phyloP scores from a whole-genome alignment of 139 green algal genomes.

The Haematococcus lacustris region DNA sequence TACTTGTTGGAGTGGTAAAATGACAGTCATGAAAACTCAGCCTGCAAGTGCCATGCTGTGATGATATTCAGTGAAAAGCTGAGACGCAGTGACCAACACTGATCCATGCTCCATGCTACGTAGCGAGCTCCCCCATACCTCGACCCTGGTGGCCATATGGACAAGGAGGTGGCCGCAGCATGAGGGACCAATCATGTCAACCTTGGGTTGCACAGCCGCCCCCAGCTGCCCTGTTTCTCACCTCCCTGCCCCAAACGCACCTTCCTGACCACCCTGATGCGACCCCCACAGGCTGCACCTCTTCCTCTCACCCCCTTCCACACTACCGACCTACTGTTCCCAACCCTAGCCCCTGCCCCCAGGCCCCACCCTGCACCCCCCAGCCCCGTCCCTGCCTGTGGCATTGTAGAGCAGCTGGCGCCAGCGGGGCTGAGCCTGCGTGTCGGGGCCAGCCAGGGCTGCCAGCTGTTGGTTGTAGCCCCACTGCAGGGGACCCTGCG shows the following conservation, averaged over 20 bases:
- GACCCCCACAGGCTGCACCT: background rate
- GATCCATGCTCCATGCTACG: no score
- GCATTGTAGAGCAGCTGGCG: constrained; percentile 14
- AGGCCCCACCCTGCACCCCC: background rate
- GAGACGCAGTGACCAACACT: no score
- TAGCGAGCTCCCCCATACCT: no score
- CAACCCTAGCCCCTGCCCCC: background rate
- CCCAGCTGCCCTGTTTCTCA: background rate
- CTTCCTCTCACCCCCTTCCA: background rate
- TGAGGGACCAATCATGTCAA: no score
- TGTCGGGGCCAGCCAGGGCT: constrained; percentile 16
- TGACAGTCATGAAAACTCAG: background rate
- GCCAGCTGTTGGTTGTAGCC: constrained; percentile 40
- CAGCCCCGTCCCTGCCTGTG: constrained; percentile 6
- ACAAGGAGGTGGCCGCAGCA: no score
- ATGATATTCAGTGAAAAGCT: no score
- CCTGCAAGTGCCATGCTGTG: no score
- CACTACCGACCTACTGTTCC: background rate
- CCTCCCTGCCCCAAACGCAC: background rate
- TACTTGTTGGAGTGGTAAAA: background rate
- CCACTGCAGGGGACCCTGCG: constrained; percentile 31
- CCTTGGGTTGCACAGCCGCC: no score
- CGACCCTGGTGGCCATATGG: no score
- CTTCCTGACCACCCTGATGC: background rate
- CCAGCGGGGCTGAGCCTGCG: constrained; percentile 16